A percentile compares a stretch with the other conserved stretches of the same genome.
These are phyloP conservation scores for Dorcoceras hygrometricum DNA, from an alignment of 257 asterid genomes.

Conservation along the genomic window DNA sequence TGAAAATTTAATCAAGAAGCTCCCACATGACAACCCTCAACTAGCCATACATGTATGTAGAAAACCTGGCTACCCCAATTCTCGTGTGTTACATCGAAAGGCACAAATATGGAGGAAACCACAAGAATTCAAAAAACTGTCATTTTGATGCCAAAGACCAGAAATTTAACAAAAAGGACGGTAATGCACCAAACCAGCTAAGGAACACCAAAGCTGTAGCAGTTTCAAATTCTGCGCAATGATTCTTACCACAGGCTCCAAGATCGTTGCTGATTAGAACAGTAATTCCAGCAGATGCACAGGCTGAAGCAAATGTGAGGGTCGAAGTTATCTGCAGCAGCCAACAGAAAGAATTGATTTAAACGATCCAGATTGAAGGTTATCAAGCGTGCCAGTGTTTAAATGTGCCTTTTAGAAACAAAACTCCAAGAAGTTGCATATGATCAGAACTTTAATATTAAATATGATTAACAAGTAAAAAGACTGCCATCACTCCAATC, in stretches of 20 bases:
- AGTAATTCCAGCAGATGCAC: slow-evolving; percentile 60
- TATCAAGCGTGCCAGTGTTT: not conserved
- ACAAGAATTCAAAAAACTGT: too few species aligned
- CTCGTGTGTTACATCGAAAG: too few species aligned
- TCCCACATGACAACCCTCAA: too few species aligned
- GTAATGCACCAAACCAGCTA: slow-evolving; percentile 85
- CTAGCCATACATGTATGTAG: not conserved
- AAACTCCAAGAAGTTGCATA: too few species aligned
- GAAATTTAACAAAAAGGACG: slow-evolving; percentile 74
- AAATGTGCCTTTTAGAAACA: too few species aligned
- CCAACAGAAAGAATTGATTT: slow-evolving; percentile 15
- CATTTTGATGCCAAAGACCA: slow-evolving; percentile 79
- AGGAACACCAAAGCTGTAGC: slow-evolving; percentile 96
- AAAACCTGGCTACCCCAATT: not conserved
- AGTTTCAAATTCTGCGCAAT: slow-evolving; percentile 82
- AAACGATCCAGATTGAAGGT: too few species aligned
- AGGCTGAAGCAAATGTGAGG: slow-evolving; percentile 93
- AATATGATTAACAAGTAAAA: too few species aligned
- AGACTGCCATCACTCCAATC: not conserved
- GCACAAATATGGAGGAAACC: too few species aligned
- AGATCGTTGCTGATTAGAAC: not conserved
- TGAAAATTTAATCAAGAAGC: too few species aligned
- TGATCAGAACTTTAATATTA: too few species aligned
- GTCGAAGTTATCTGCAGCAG: slow-evolving; percentile 72
- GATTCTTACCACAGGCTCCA: slow-evolving; percentile 55